Evolutionary conservation across 441 rosid genomes (phyloP), one percentile per base, ranked within the genome.

Genomic region (Euphorbia corollata): DNA sequence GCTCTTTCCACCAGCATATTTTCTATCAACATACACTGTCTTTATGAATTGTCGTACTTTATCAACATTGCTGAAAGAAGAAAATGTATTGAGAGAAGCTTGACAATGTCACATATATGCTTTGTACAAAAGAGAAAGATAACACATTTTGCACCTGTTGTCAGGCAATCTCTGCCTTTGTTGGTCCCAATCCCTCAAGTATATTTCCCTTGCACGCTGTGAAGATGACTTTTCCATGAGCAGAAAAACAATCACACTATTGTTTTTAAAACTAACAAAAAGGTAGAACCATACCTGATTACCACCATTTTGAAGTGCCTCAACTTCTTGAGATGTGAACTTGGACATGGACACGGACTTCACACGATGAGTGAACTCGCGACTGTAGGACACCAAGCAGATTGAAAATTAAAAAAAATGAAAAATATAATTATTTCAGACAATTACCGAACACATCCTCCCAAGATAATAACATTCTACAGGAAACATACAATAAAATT

Each of bases 291-390:
- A 64, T 48, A 94, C 97, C 97, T 91, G 99, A 85, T 93, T 93
- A 57, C 99, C 97, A 71, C 99, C 99, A 74, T 77, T 87, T 79
- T 91, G 96, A 77, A 93, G 97, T 47, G 88, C 89, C 80, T 93
- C 97, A 77, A 93, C 99, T 79, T 93, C 97, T 81, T 91, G 89
- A 64, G 92, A 85, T 68, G 93, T 84, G 78, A 93, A 93, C 79
- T 84, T 93, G 18, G 99, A 84, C 97, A 93, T 91, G 56, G 99
- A 93, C 67, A 93, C 97, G 54, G 96, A 91, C 85, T 93, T 93
- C 69, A 93, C 96, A 8, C 99, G 99, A 71, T 91, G 97, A 68
- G 97, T 87, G 64, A 89, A 94, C 74, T 94, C 99, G 11, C 99
- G 97, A 78, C 99, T 94, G 89, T 72, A 74, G 19, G 24, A 54